Base-by-base conservation (phyloP, 257 asterid species). In the Solanum pennellii region DNA sequence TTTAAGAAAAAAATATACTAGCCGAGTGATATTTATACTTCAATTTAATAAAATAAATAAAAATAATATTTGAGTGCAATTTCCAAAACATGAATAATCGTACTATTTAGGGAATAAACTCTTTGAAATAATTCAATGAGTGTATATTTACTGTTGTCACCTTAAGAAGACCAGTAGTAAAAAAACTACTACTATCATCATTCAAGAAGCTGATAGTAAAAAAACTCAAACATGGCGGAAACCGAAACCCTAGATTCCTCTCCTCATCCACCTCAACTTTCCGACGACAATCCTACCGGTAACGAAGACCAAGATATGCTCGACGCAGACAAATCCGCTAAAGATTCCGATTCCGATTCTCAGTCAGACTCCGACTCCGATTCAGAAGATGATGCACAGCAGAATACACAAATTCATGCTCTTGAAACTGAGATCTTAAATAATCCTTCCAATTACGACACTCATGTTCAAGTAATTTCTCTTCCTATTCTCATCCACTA, bases 361-460 rank as follows among this genome's bases (percentile, higher is more conserved):
- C 87, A 75, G 31, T 92, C 95, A 12, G 93, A 76, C 4, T 88
- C 96, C 11, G 91, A 91, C 21, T 93, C 94, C 18, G 94, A 90
- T 23, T 92, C 94, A 12, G 99, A 95, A 33, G 93, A 92, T 86
- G 99, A 96, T 74, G 93, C 92, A 6, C 93, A 92, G 83, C 92
- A 84, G n/a, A 94, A 92, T 91, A 91, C 92, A 37, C 94, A 95
- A 89, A 87, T 94, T 83, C 95, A 93, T 91, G 89, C 95, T 82
- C 93, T 97, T 20, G 95, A 96, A 92, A 23, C 92, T 14, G 90
- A 88, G 86, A 93, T 97, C 47, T 66, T 85, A 83, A 89, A 25
- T 15, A 94, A 95, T 84, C 94, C 96, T 27, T 92, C 93, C 89
- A 89, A 97, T 90, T 97, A 97, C 91, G 96, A 93, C 60, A 62